These are phyloP conservation scores for Graphiopsis chlorocephala DNA, from an alignment of 2,329 filamentous ascomycete species.

Conservation along the genomic window DNA sequence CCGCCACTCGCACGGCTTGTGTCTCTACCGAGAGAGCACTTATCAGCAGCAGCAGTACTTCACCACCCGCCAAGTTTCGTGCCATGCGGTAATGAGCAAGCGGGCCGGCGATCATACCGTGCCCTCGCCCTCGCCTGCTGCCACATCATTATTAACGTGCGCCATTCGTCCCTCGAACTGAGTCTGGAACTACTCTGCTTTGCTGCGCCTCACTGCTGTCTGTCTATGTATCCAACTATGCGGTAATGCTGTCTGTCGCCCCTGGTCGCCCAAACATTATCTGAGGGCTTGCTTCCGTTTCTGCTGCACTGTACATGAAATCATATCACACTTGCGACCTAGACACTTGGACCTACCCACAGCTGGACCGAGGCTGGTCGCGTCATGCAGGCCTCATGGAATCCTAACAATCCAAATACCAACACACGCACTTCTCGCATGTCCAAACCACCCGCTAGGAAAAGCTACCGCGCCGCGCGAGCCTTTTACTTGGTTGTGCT, in stretches of 20 bases:
- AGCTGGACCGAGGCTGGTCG: constrained; percentile 6
- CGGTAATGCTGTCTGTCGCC: not conserved
- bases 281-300: not conserved
- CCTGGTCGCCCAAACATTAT: not conserved
- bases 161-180: not conserved
- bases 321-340: not conserved
- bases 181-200: not conserved
- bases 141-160: not conserved
- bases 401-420: not conserved
- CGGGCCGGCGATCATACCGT: not conserved
- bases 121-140: not conserved
- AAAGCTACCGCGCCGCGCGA: constrained; percentile 40
- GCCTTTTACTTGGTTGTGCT: constrained; percentile 48
- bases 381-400: constrained; percentile 10
- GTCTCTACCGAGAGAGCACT: not conserved
- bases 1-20: not conserved
- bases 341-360: constrained; percentile 1
- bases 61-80: not conserved
- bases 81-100: not conserved
- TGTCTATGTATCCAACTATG: not conserved
- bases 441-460: constrained; percentile 11
- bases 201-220: constrained; percentile 3
- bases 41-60: not conserved
- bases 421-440: constrained; percentile 8
- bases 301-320: not conserved